phyloP scores from a whole-genome alignment of 129 eudicot species.

The Helianthus tuberosus region DNA sequence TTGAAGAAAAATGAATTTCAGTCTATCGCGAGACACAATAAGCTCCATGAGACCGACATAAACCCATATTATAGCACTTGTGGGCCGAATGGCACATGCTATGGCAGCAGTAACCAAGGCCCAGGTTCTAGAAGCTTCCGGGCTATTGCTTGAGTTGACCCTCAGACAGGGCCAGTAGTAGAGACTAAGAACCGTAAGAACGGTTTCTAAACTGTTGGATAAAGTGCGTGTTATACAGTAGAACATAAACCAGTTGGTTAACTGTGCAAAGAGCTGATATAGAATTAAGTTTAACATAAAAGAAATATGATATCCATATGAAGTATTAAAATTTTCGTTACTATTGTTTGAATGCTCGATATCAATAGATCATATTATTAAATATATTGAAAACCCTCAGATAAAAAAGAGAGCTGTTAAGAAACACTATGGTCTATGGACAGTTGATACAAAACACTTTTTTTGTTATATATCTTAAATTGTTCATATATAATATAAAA shows the following conservation, averaged over 20 bases:
- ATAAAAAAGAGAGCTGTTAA: background rate
- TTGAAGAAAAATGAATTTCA: constrained; percentile 68
- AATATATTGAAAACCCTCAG: background rate
- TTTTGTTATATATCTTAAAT: background rate
- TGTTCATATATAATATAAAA: background rate
- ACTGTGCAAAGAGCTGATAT: constrained; percentile 78
- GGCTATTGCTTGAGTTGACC: constrained; percentile 28
- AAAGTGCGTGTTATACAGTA: constrained; percentile 86
- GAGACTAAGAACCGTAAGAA: constrained; percentile 70
- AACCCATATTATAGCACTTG: constrained; percentile 91
- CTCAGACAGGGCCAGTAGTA: constrained; percentile 95
- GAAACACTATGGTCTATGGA: background rate
- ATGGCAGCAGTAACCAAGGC: constrained; percentile 75
- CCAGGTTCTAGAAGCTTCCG: constrained; percentile 56
- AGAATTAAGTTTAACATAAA: constrained; percentile 33
- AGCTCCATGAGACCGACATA: constrained; percentile 85
- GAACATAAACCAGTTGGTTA: constrained; percentile 95
- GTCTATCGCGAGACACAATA: constrained; percentile 44
- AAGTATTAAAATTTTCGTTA: background rate
- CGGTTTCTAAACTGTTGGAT: constrained; percentile 90
- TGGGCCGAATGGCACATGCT: constrained; percentile 92
- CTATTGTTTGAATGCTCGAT: background rate
- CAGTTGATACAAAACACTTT: background rate
- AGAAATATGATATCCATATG: background rate
- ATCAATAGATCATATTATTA: background rate